These are phyloP conservation scores for Vitis labrusca DNA, from an alignment of 164 flowering plant genomes.

Conservation along the genomic window DNA sequence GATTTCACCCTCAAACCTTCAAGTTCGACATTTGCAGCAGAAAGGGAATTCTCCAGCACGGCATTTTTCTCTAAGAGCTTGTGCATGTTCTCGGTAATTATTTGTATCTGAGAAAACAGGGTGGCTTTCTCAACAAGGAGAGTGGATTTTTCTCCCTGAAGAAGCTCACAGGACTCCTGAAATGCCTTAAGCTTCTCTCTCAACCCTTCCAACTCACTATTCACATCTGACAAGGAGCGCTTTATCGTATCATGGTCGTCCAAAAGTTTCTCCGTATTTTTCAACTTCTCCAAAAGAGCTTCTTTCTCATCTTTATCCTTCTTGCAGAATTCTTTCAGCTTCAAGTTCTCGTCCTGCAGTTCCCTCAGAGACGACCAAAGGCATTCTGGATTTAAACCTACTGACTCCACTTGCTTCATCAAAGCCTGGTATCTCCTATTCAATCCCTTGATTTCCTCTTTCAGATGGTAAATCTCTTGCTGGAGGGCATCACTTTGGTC, in stretches of 20 bases:
- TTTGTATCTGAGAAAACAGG: slow-evolving; percentile 62
- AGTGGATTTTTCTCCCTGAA: slow-evolving; percentile 56
- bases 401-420: slow-evolving; percentile 54
- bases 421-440: slow-evolving; percentile 47
- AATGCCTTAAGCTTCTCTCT: slow-evolving; percentile 45
- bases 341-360: slow-evolving; percentile 67
- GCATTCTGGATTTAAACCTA: slow-evolving; percentile 59
- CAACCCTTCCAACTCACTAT: slow-evolving; percentile 45
- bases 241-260: slow-evolving; percentile 45
- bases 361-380: slow-evolving; percentile 54
- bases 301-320: slow-evolving; percentile 46
- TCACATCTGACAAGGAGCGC: slow-evolving; percentile 50
- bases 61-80: slow-evolving; percentile 62
- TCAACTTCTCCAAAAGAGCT: slow-evolving; percentile 51
- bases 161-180: slow-evolving; percentile 55
- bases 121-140: slow-evolving; percentile 66
- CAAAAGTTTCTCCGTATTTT: slow-evolving; percentile 44
- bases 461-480: slow-evolving; percentile 52
- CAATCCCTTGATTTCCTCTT: slow-evolving; percentile 62
- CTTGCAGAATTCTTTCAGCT: slow-evolving; percentile 54
- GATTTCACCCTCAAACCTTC: slow-evolving; percentile 59
- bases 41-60: slow-evolving; percentile 61
- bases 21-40: slow-evolving; percentile 61
- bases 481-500: slow-evolving; percentile 55
- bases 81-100: slow-evolving; percentile 56